These are phyloP conservation scores for Paramecium biaurelia DNA, from an alignment of 73 alveolate genomes.

Conservation along the genomic window DNA sequence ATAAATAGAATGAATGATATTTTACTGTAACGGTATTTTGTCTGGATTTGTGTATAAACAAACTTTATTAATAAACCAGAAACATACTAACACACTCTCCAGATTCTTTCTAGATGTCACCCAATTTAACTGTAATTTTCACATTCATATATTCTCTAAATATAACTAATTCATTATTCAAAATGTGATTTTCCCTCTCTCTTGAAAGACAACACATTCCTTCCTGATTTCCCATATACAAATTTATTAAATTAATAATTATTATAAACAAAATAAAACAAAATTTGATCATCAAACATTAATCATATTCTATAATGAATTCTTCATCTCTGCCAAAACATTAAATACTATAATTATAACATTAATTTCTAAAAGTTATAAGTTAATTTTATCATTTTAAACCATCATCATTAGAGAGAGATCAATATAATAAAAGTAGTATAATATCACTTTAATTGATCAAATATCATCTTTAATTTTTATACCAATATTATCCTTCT, in stretches of 20 bases:
- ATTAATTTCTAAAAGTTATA: too few species aligned
- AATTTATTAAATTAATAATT: neutral
- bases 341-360: neutral
- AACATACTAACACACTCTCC: conserved; percentile 34
- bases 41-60: conserved; percentile 29
- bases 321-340: neutral
- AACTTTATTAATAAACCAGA: neutral
- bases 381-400: too few species aligned
- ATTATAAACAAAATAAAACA: neutral
- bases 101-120: conserved; percentile 31
- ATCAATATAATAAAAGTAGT: neutral
- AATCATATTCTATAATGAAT: neutral
- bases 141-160: neutral
- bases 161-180: conserved; percentile 37
- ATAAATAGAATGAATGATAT: neutral
- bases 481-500: neutral
- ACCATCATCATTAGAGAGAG: too few species aligned
- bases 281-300: neutral
- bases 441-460: neutral
- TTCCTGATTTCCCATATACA: neutral
- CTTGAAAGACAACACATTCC: conserved; percentile 47
- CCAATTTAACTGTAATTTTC: neutral
- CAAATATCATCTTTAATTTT: conserved; percentile 17
- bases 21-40: neutral
- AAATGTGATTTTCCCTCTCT: conserved; percentile 27